A percentile compares a stretch with the other conserved stretches of the same genome.
Conservation (phyloP, 305 asterid species). For the Striga hermonthica region DNA sequence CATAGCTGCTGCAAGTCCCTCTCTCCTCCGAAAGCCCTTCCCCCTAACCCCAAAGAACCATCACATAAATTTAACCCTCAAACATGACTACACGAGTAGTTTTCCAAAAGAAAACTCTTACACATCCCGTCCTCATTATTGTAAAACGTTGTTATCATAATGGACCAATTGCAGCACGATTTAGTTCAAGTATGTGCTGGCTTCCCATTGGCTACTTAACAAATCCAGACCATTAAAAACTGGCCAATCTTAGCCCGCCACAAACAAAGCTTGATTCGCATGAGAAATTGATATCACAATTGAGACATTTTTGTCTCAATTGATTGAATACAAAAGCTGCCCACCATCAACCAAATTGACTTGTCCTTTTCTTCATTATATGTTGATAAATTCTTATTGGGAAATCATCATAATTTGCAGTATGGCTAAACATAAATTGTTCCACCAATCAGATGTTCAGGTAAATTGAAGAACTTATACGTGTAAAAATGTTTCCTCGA, state of each 20-base stretch:
- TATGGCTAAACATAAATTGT: not conserved
- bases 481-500: not conserved
- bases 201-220: constrained; percentile 36
- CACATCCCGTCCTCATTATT: too few relatives aligned
- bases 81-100: too few relatives aligned
- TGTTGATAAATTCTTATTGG: constrained; percentile 19
- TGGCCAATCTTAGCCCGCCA: constrained; percentile 45
- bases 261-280: constrained; percentile 37
- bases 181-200: constrained; percentile 28
- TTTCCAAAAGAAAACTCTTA: too few relatives aligned
- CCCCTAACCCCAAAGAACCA: too few relatives aligned
- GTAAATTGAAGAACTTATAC: not conserved
- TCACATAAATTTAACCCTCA: too few relatives aligned
- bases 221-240: constrained; percentile 31
- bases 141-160: too few relatives aligned
- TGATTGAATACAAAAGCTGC: constrained; percentile 11
- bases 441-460: not conserved
- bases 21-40: too few relatives aligned
- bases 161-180: too few relatives aligned
- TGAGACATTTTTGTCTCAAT: constrained; percentile 29
- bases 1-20: too few relatives aligned
- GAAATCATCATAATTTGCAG: constrained; percentile 7
- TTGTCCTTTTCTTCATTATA: constrained; percentile 28
- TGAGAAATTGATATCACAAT: constrained; percentile 34
- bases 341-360: constrained; percentile 31